Evolutionary conservation across 2,329 filamentous ascomycete genomes (phyloP), one percentile per base, ranked within the genome.

Genomic region (Diaporthe batatas): DNA sequence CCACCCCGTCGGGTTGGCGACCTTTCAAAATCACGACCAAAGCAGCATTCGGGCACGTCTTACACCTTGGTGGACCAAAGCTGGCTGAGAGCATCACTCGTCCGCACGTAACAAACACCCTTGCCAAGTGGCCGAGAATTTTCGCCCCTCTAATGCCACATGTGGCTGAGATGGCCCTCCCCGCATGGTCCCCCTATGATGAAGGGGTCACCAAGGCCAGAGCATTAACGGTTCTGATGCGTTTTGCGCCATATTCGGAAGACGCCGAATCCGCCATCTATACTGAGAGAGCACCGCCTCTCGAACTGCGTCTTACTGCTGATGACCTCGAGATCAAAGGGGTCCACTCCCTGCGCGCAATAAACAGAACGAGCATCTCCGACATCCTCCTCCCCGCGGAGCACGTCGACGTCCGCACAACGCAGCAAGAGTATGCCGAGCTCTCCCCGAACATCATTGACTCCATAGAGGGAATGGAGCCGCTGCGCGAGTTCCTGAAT

Each of bases 31-130:
- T 68, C 57, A 49, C 55, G n/a, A 75, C 74, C 23, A 70, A 16
- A 53, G 87, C 87, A 14, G 81, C 82, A 3, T 90, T 90, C 75
- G 89, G 89, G 23, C 85, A 88, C 69, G 75, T 90, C 44, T 82
- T 90, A 0, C 85, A 86, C 73, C 64, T 71, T 18, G 42, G 68
- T n/a, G 14, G 39, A 25, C 70, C 7, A 68, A 75, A 29, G 77
- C 80, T 47, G 64, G 72, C 29, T n/a, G 36, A 58, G 73, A 76
- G 71, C 14, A 69, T 72, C 11, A 32, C 62, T 36, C 59, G 53
- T 36, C 76, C 12, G 64, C 73, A 64, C 21, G 42, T 64, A 34
- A 44, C 76, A 49, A 72, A 75, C 42, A 49, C 58, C 25, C 71
- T 78, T 6, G 54, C 84, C 39, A 68, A 39, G 7, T 69, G 71